phyloP scores from a whole-genome alignment of 202 grass and related monocot species.

The Sporobolus alterniflorus region DNA sequence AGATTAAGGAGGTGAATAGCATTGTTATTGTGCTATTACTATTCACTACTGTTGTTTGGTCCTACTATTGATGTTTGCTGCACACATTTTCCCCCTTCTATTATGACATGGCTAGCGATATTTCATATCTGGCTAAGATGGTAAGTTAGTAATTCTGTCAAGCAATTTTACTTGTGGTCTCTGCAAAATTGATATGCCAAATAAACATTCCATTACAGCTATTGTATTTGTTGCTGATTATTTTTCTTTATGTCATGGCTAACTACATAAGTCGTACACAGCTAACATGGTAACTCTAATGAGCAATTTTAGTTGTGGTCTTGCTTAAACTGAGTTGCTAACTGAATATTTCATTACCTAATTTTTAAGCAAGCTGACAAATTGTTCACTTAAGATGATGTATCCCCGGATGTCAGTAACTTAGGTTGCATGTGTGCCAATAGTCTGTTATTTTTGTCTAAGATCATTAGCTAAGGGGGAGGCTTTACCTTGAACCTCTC shows the following conservation, averaged over 20 bases:
- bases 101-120: not conserved
- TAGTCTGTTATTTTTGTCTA: too few relatives aligned
- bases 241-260: not conserved
- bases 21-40: not conserved
- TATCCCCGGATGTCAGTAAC: too few relatives aligned
- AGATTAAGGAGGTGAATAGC: not conserved
- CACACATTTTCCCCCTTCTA: not conserved
- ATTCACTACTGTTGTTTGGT: not conserved
- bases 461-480: too few relatives aligned
- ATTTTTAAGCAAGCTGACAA: not conserved
- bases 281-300: not conserved
- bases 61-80: not conserved
- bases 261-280: not conserved
- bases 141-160: not conserved
- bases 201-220: not conserved
- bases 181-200: not conserved
- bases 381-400: too few relatives aligned
- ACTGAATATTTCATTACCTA: not conserved
- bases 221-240: not conserved
- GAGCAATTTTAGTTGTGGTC: slow-evolving; percentile 2
- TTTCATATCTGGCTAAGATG: slow-evolving; percentile 8
- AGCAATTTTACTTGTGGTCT: slow-evolving; percentile 11
- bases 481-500: too few relatives aligned
- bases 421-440: too few relatives aligned
- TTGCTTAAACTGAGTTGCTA: not conserved